Evolutionary conservation across 1,139 yeast species (phyloP), one percentile per base, ranked within the genome.

Genomic region (Diutina catenulata): DNA sequence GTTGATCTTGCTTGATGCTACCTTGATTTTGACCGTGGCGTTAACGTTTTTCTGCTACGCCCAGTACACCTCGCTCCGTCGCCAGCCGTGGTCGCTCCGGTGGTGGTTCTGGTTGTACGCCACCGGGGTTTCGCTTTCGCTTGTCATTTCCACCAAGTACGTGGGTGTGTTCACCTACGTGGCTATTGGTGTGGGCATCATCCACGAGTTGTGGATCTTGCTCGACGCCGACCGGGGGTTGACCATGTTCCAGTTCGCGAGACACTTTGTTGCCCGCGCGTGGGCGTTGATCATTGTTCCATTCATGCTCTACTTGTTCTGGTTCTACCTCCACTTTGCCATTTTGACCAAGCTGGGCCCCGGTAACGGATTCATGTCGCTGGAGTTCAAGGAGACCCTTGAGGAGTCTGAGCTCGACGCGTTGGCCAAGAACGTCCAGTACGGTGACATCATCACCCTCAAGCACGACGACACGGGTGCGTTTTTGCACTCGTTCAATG

Each of bases 321-420:
- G 98, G 97, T 93, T 93, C 63, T 86, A 78, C 60, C 70, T 88
- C 41, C 99, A 93, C 59, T 91, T 93, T 58, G 70, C 76, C 28
- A 69, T 91, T 33, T 73, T 93, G 49, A 71, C 60, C 43, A 78
- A 74, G 49, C 87, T 97, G 1, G 99, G 99, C 25, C 93, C 97
- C 5, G 99, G 99, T 43, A 97, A 93, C 57, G 66, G 69, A 5
- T 88, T 88, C 57, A 93, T 93, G 98, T 74, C 93, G 14, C 68
- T 91, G 3, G 93, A 80, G 42, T 93, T 93, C 68, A 97, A 91
- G 60, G 95, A 86, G 53, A 80, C 95, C 13, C 69, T 91, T 40
- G 75, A 75, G 21, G 98, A 88, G 52, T 84, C 93, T 33, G 78
- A 83, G 15, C 55, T 84, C 51, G 83, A 93, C 3, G 71, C 62